phyloP scores from a whole-genome alignment of 2,329 filamentous ascomycete species.

The Chaetomiaceae sp. region DNA sequence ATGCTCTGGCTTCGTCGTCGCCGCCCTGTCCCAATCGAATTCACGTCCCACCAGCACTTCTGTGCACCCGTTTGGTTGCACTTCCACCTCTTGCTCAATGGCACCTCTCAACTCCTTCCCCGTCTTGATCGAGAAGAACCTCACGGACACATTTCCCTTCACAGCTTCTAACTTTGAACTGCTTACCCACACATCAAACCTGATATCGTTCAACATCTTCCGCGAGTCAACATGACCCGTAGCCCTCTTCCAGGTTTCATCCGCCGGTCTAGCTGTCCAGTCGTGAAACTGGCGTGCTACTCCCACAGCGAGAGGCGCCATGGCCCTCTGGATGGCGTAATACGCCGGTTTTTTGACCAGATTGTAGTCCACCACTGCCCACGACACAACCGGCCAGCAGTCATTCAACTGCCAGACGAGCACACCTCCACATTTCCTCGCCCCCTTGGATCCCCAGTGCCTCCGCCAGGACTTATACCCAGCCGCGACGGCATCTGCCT shows the following conservation, averaged over 20 bases:
- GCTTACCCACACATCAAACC: constrained; percentile 43
- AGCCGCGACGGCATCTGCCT: constrained; percentile 44
- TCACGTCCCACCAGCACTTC: constrained; percentile 36
- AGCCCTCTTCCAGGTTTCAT: constrained; percentile 24
- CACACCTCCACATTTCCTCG: constrained; percentile 58
- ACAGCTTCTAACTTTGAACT: constrained; percentile 30
- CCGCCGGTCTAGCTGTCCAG: constrained; percentile 41
- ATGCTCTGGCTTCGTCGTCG: constrained; percentile 22
- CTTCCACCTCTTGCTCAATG: constrained; percentile 26
- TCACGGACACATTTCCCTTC: constrained; percentile 31
- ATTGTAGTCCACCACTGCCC: constrained; percentile 61
- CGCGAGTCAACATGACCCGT: constrained; percentile 41
- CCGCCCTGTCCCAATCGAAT: constrained; percentile 23
- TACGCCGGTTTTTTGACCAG: constrained; percentile 60
- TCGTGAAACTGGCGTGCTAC: constrained; percentile 43
- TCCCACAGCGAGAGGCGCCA: constrained; percentile 57
- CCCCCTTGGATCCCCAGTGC: constrained; percentile 55
- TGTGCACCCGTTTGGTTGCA: constrained; percentile 38
- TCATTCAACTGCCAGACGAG: constrained; percentile 69
- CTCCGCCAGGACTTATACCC: constrained; percentile 53
- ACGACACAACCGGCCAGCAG: constrained; percentile 63
- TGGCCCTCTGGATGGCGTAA: constrained; percentile 45
- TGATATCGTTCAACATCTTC: constrained; percentile 34
- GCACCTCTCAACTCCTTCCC: constrained; percentile 34
- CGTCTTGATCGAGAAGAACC: constrained; percentile 40